Evolutionary conservation across 179 eudicot genomes (phyloP), one percentile per base, ranked within the genome.

Genomic region (Gypsophila paniculata): DNA sequence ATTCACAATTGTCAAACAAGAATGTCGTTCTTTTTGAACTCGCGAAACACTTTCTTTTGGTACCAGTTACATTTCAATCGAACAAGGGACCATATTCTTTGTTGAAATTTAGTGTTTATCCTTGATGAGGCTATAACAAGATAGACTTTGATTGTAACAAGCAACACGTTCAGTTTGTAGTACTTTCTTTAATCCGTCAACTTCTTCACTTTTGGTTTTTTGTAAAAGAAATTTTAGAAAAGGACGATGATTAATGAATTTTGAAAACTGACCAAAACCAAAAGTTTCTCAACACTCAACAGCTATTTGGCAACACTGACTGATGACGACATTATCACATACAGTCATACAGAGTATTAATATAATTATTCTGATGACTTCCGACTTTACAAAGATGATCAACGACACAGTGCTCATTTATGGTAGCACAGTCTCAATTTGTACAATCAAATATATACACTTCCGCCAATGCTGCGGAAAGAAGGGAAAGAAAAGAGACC

Each of bases 361-460:
- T 36, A 18, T 38, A 19, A 80, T 77, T 77, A 80, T 80, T 75
- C 72, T 21, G 68, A 57, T 69, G 71, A 55, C 48, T 76, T 48
- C 68, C 68, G 72, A 75, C 73, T 80, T 82, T 75, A 79, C 83
- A 79, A 69, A 59, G 71, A 77, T 68, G 74, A 72, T 61, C 66
- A 61, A 67, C 81, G 65, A 48, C 71, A 69, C 22, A 72, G 70
- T 78, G 80, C 80, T 79, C 72, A 69, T 72, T 76, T 61, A 70
- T 73, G 72, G 74, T 66, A 74, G 62, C 76, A 73, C 58, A 55
- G 68, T 79, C 73, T 70, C 81, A 77, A 79, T 79, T 78, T 82
- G 73, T 79, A 79, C 82, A 79, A 71, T 59, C 18, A 75, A 61
- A 76, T 75, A 81, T 78, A 68, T 81, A 81, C 84, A 81, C 68